These are phyloP conservation scores for Ganoderma leucocontextum DNA, from an alignment of 1,284 basidiomycete species.

Conservation along the genomic window DNA sequence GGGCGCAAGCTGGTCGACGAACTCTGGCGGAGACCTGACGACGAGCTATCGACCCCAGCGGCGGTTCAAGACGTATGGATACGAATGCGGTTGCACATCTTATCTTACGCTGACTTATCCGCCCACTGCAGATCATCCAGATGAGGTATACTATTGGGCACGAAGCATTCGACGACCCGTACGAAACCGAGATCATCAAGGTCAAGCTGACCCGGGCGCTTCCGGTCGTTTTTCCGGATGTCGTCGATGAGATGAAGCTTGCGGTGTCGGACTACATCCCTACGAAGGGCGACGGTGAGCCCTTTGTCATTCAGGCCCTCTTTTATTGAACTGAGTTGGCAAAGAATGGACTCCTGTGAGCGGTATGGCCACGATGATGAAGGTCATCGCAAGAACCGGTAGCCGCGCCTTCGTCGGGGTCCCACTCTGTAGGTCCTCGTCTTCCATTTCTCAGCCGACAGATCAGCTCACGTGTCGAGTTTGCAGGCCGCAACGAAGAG, in stretches of 20 bases:
- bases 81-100: not conserved
- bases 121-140: constrained; percentile 7
- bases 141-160: constrained; percentile 36
- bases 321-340: not conserved
- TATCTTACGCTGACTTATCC: not conserved
- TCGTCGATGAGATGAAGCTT: constrained; percentile 38
- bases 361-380: constrained; percentile 21
- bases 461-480: not conserved
- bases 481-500: not conserved
- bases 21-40: constrained; percentile 35
- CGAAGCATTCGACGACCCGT: constrained; percentile 33
- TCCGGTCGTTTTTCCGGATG: constrained; percentile 30
- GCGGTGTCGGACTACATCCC: constrained; percentile 33
- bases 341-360: constrained; percentile 34
- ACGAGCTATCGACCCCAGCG: constrained; percentile 36
- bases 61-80: constrained; percentile 39
- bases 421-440: constrained; percentile 33
- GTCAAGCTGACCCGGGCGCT: constrained; percentile 36
- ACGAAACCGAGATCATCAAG: constrained; percentile 37
- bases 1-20: constrained; percentile 38
- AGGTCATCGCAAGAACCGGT: constrained; percentile 35
- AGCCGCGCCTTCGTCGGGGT: constrained; percentile 40
- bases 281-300: constrained; percentile 29
- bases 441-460: not conserved
- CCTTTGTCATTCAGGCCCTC: not conserved